Base-by-base conservation (phyloP, 306 rosid genomes). In the Gastrolobium bilobum region DNA sequence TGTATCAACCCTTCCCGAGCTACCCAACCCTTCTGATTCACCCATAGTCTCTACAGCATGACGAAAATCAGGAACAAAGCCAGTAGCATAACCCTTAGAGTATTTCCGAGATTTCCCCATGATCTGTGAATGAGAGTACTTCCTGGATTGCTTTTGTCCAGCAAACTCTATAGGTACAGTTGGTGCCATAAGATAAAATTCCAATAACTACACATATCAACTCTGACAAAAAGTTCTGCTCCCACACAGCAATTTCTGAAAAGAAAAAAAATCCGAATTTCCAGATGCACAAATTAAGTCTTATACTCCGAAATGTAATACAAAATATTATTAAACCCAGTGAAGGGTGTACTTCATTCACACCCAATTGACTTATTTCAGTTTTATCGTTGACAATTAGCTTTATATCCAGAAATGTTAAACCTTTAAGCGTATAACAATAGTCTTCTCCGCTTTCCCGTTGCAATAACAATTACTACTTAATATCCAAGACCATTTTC, bases 81-180 rank as follows among this genome's bases (percentile, higher is more conserved):
- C 97, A 67, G 90, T 68, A n/a, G 93, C 81, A 63, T 82, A 88
- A 54, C 93, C 97, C 79, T 92, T 92, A 13, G 91, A 89, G 85
- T 94, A 94, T 84, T 90, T 94, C 83, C 97, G 81, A 48, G 97
- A 94, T 78, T 92, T 94, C 6, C 98, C 98, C 96, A 92, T 94
- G 61, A 65, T 37, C 80, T 91, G 98, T 20, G 90, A 85, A 71
- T 74, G 86, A 43, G 85, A 82, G 66, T 60, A 87, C 86, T 81
- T 86, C 38, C 85, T 85, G 33, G 95, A 89, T 80, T 85, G 92
- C 87, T 88, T 90, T 87, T 86, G 96, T 38, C 98, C 98, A 71
- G 88, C 73, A 82, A 93, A 91, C 59, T 90, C 97, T 88, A 93
- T 88, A 56, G 97, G 97, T 86, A 93, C 89, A 84, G 93, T 86